phyloP scores from a whole-genome alignment of 495 filamentous ascomycete genomes.

The Aspergillus sclerotioniger region DNA sequence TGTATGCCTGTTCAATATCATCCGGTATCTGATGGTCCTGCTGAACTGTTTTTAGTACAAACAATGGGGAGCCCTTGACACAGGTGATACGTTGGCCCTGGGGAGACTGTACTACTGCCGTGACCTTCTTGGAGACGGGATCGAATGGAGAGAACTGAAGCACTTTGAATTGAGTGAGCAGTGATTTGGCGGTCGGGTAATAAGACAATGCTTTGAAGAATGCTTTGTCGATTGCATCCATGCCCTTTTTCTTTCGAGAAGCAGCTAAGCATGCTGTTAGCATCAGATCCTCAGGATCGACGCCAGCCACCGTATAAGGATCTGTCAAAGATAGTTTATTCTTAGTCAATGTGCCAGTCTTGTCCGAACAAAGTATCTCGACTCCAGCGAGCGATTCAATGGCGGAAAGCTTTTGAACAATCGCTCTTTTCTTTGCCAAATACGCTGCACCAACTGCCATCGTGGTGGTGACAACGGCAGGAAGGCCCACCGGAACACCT shows the following conservation, averaged over 20 bases:
- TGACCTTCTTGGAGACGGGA: slow-evolving; percentile 91
- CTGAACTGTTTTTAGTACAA: slow-evolving; percentile 79
- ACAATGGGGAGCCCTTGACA: slow-evolving; percentile 86
- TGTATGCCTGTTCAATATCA: slow-evolving; percentile 73
- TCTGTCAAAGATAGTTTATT: slow-evolving; percentile 87
- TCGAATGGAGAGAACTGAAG: slow-evolving; percentile 87
- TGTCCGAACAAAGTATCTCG: slow-evolving; percentile 95
- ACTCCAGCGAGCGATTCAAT: slow-evolving; percentile 94
- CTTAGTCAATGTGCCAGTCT: slow-evolving; percentile 82
- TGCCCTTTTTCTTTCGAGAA: slow-evolving; percentile 90
- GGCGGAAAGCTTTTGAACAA: slow-evolving; percentile 89
- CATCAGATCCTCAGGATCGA: slow-evolving; percentile 83
- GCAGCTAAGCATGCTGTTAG: slow-evolving; percentile 87
- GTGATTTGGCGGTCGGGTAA: slow-evolving; percentile 75
- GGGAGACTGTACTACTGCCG: slow-evolving; percentile 75
- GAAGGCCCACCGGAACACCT: slow-evolving; percentile 92
- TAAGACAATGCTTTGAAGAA: slow-evolving; percentile 79
- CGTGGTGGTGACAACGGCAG: slow-evolving; percentile 91
- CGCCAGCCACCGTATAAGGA: slow-evolving; percentile 76
- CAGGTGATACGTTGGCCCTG: slow-evolving; percentile 79
- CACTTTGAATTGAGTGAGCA: slow-evolving; percentile 73
- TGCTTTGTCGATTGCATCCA: slow-evolving; percentile 93
- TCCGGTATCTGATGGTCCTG: slow-evolving; percentile 74
- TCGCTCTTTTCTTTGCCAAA: slow-evolving; percentile 85
- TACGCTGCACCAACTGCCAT: slow-evolving; percentile 94